These are phyloP conservation scores for Xylaria sp. DNA, from an alignment of 2,329 filamentous ascomycete genomes.

Conservation along the genomic window DNA sequence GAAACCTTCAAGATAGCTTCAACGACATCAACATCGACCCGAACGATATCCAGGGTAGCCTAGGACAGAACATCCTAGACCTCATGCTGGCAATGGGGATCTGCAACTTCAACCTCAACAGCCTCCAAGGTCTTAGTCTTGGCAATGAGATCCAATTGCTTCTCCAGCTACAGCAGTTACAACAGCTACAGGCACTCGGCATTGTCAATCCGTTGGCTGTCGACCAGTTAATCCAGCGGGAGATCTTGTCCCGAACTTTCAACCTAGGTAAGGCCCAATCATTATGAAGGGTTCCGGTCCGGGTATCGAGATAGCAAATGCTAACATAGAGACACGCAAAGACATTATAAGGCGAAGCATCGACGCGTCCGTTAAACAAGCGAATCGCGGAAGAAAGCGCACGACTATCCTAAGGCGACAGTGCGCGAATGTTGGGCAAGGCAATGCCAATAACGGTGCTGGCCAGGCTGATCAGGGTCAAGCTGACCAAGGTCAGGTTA, in stretches of 20 bases:
- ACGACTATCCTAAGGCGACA: slow-evolving; percentile 38
- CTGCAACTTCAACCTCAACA: slow-evolving; percentile 44
- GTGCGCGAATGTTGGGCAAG: slow-evolving; percentile 30
- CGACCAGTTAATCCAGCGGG: slow-evolving; percentile 42
- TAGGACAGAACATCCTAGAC: slow-evolving; percentile 36
- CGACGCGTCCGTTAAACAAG: slow-evolving; percentile 40
- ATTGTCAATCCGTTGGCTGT: slow-evolving; percentile 41
- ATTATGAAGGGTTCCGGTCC: neutral
- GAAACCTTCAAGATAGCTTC: slow-evolving; percentile 32
- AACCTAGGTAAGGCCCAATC: slow-evolving; percentile 37
- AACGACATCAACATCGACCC: slow-evolving; percentile 37
- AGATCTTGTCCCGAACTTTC: slow-evolving; percentile 42
- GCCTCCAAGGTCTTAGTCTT: slow-evolving; percentile 40
- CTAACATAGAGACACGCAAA: slow-evolving; percentile 27
- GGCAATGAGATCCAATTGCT: slow-evolving; percentile 44
- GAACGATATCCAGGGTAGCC: slow-evolving; percentile 36
- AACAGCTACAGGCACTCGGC: slow-evolving; percentile 44
- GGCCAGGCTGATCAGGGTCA: slow-evolving; percentile 6
- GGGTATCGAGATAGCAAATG: neutral
- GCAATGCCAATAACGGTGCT: slow-evolving; percentile 9
- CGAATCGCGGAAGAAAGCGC: slow-evolving; percentile 39
- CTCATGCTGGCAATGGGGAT: slow-evolving; percentile 44
- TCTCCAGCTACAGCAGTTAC: slow-evolving; percentile 45
- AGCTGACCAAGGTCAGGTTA: slow-evolving; percentile 2
- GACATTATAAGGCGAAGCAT: slow-evolving; percentile 45